Evolutionary conservation across 768 basidiomycete species (phyloP).

Genomic region (Boletus reticulatus): DNA sequence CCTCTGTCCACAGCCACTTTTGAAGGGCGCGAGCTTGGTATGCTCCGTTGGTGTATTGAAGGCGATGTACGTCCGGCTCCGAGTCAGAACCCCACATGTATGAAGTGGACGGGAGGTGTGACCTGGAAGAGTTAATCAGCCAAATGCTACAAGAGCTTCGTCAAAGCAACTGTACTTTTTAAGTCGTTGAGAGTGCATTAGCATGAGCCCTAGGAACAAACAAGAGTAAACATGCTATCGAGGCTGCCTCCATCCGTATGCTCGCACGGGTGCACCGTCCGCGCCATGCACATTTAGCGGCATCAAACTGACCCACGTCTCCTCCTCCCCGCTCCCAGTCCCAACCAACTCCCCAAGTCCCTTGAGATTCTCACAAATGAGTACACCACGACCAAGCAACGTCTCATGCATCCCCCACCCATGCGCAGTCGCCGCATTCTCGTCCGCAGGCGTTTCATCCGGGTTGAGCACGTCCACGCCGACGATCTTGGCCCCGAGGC

Average conservation of each 20-base stretch:
- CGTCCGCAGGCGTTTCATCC: conserved; percentile 49
- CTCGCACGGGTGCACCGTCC: conserved; percentile 73
- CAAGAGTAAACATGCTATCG: conserved; percentile 9
- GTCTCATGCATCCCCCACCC: conserved; percentile 55
- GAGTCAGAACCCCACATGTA: not conserved
- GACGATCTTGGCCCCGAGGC: conserved; percentile 52
- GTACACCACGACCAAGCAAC: conserved; percentile 56
- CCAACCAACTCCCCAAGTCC: conserved; percentile 44
- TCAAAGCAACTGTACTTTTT: conserved; percentile 2
- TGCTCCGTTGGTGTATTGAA: not conserved
- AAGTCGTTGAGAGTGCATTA: too few relatives aligned
- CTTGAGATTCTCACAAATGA: conserved; percentile 72
- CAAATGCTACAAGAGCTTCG: not conserved
- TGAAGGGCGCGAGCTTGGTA: not conserved
- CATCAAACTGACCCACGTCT: conserved; percentile 50
- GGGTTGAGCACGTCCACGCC: conserved; percentile 67
- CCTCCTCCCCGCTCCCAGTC: conserved; percentile 16
- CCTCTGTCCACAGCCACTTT: conserved; percentile 1
- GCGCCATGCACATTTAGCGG: conserved; percentile 56
- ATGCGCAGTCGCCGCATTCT: conserved; percentile 7
- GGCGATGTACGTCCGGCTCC: not conserved
- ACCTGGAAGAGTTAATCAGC: not conserved
- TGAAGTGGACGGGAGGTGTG: too few relatives aligned
- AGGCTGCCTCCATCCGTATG: conserved; percentile 49
- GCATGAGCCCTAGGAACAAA: conserved; percentile 6